Evolutionary conservation across 176 grass and related monocot species (phyloP), one percentile per base, ranked within the genome.

Genomic region (Bolboschoenus planiculmis): DNA sequence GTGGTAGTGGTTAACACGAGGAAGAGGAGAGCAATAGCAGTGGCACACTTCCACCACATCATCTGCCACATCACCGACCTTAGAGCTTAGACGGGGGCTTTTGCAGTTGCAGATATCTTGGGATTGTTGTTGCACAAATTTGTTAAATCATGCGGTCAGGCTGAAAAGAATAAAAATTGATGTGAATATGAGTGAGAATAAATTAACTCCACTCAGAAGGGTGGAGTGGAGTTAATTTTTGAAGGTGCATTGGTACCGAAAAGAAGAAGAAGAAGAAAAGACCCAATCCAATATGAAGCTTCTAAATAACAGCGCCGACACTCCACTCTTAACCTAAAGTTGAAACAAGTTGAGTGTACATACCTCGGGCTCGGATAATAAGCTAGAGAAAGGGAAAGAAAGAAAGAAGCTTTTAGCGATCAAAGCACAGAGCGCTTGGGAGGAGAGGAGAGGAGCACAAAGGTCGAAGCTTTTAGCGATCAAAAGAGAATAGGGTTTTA

Each of bases 1-100:
- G 89, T 89, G 87, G 83, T 78, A 84, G 75, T 65, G 26, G 71
- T 51, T 37, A 91, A 30, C 35, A 89, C 74, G 82, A 97, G 66
- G 31, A 86, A 73, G 72, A 94, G 78, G 33, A 94, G 35, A 18
- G 90, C 55, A 36, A 80, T 34, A 83, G 34, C 47, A 15, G 24
- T 82, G 18, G 83, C 61, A 36, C 65, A 56, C 53, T 84, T 85
- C 80, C 77, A 53, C 40, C 44, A 18, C 47, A 82, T 80, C 92
- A 93, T 97, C 63, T 71, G 81, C 71, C 50, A 57, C 47, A 20
- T 53, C 43, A 57, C 50, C 24, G 1, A 46, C 3, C 70, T 74
- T 74, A 30, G 68, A 27, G 26, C 21, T 6, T 7, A 48, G 46
- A 48, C 46, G 1, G 21, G 24, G 11, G 24, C 40, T 60, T 0